These are phyloP conservation scores for Malus asiatica DNA, from an alignment of 306 rosid genomes.

Conservation along the genomic window DNA sequence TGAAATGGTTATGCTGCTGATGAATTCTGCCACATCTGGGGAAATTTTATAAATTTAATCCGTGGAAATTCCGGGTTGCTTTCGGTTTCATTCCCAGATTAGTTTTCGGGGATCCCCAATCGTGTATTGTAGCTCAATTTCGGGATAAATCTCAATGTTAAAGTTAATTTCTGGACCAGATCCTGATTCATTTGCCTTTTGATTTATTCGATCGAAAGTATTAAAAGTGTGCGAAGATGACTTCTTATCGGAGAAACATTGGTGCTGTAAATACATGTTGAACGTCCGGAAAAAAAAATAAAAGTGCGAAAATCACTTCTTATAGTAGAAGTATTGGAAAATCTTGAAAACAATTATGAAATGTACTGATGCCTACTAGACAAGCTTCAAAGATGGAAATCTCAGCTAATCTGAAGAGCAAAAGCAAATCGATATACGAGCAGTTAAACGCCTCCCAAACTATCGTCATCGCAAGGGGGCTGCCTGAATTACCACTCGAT, in stretches of 20 bases:
- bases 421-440: constrained; percentile 56
- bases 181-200: too few species aligned
- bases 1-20: too few species aligned
- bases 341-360: neutral
- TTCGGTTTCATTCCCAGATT: neutral
- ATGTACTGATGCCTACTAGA: constrained; percentile 86
- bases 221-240: too few species aligned
- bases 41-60: neutral
- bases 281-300: too few species aligned
- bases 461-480: constrained; percentile 42
- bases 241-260: too few species aligned
- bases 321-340: neutral
- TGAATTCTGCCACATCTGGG: neutral
- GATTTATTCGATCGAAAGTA: too few species aligned
- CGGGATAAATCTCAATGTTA: too few species aligned
- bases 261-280: too few species aligned
- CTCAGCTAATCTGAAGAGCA: constrained; percentile 93
- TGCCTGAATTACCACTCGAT: constrained; percentile 91
- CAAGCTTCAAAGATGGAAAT: constrained; percentile 62
- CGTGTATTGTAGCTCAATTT: too few species aligned
- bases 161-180: too few species aligned
- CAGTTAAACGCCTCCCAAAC: constrained; percentile 56
- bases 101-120: neutral
- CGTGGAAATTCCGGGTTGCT: neutral
- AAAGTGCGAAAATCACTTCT: too few species aligned